Base-by-base conservation (phyloP, 306 rosid species). In the Cotoneaster glaucophyllus region DNA sequence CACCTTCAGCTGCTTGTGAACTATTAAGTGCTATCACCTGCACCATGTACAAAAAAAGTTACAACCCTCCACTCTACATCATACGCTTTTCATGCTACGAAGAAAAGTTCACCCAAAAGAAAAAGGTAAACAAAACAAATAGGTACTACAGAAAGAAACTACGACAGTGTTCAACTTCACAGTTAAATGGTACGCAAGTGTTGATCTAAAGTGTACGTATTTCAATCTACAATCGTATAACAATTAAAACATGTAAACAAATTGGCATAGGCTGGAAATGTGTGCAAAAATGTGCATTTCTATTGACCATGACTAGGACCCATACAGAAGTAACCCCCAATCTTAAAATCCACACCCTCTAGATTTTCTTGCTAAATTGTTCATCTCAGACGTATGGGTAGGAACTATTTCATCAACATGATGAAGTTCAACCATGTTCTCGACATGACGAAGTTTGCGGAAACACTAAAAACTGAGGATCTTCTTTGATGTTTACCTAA, bases 11-110 rank as follows among this genome's bases (percentile, higher is more conserved):
- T 81, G 75, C 87, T 82, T 83, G 96, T 69, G 97, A 89, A 69
- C 92, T 95, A 84, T 95, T 95, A 68, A 95, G 89, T 75, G 96
- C 99, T 56, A 95, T 85, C 64, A 95, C 97, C 99, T 95, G 80
- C 69, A 71, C 84, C 56, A 43, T 32, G 37, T 8, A 29, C n/a
- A 29, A 59, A 19, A 31, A 29, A 43, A n/a, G n/a, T 73, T 59
- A 39, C 54, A 15, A 15, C 67, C 67, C 39, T 39, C 53, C 67
- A 57, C 59, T 17, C 19, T 58, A 9, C 53, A 14, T 29, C 48
- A 12, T 31, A 8, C 13, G 32, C 12, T 57, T 15, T 57, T 72
- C 67, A 34, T n/a, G 25, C 65, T 22, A 48, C 53, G 4, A 14
- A 5, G 53, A 48, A 6, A 14, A 4, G 17, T 48, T 48, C 53